Evolutionary conservation across 495 filamentous ascomycete species (phyloP).

Genomic region (Aspergillus affinis): DNA sequence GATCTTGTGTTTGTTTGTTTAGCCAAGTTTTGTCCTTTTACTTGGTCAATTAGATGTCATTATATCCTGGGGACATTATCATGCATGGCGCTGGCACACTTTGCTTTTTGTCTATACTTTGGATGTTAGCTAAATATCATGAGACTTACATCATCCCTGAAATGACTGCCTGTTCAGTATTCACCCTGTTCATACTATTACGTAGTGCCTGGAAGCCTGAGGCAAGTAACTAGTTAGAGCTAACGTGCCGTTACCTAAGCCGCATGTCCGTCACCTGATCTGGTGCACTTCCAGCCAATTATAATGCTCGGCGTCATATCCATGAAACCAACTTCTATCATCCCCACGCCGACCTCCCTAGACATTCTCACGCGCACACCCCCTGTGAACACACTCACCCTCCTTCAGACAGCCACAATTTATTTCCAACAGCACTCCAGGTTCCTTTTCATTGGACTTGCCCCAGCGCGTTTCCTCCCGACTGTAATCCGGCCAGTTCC

Average conservation of each 20-base stretch:
- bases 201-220: neutral
- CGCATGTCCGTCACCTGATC: neutral
- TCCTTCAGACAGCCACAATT: neutral
- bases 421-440: neutral
- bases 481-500: neutral
- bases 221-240: too few species aligned
- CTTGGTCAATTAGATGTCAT: constrained; percentile 1
- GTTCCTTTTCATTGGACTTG: neutral
- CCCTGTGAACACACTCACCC: too few species aligned
- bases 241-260: neutral
- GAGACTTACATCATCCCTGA: neutral
- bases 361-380: neutral
- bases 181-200: neutral
- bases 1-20: constrained; percentile 6
- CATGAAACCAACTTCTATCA: neutral
- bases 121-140: constrained; percentile 2
- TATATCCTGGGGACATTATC: constrained; percentile 4
- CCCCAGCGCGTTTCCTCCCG: neutral
- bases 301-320: neutral
- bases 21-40: neutral
- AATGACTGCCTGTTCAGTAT: neutral
- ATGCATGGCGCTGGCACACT: constrained; percentile 7
- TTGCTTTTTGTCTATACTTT: constrained; percentile 7
- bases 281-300: neutral
- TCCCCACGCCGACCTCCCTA: neutral